Percentiles rank a stretch among this genome's conserved stretches.
These are phyloP conservation scores for Somion occarium DNA, from an alignment of 1,284 basidiomycete species.

Conservation along the genomic window DNA sequence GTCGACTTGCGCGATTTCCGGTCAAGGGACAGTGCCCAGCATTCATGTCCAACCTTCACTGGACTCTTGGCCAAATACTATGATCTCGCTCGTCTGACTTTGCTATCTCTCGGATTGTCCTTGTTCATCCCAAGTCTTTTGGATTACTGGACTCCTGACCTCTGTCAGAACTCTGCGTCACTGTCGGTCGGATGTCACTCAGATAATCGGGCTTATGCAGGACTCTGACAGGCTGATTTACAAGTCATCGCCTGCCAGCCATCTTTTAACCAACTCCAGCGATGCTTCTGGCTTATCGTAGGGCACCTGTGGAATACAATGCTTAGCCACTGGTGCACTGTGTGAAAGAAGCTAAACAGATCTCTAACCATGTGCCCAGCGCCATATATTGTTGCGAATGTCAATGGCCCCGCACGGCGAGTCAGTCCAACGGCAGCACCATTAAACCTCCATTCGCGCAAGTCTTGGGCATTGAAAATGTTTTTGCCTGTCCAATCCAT, in stretches of 20 bases:
- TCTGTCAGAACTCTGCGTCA: no score
- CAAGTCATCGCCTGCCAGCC: constrained; percentile 41
- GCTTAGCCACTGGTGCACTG: not conserved
- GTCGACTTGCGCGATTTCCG: no score
- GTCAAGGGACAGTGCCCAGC: no score
- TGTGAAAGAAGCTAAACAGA: not conserved
- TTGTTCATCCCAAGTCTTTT: no score
- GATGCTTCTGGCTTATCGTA: constrained; percentile 55
- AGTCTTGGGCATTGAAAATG: constrained; percentile 39
- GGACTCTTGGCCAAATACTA: no score
- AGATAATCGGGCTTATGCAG: no score
- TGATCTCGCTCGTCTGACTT: not conserved
- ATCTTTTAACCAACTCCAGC: constrained; percentile 44
- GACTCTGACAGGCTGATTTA: no score
- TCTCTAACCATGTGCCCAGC: constrained; percentile 63
- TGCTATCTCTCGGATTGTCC: no score
- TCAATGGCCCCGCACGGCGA: constrained; percentile 53
- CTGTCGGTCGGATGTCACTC: no score
- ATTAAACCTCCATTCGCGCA: constrained; percentile 51
- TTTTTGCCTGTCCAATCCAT: constrained; percentile 60
- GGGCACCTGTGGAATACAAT: constrained; percentile 37
- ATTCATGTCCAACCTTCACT: no score
- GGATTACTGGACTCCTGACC: no score
- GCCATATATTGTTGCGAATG: constrained; percentile 57
- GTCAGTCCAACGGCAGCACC: constrained; percentile 51